These are phyloP conservation scores for Cryptococcus jaspeensis DNA, from an alignment of 1,284 basidiomycete species.

Conservation along the genomic window DNA sequence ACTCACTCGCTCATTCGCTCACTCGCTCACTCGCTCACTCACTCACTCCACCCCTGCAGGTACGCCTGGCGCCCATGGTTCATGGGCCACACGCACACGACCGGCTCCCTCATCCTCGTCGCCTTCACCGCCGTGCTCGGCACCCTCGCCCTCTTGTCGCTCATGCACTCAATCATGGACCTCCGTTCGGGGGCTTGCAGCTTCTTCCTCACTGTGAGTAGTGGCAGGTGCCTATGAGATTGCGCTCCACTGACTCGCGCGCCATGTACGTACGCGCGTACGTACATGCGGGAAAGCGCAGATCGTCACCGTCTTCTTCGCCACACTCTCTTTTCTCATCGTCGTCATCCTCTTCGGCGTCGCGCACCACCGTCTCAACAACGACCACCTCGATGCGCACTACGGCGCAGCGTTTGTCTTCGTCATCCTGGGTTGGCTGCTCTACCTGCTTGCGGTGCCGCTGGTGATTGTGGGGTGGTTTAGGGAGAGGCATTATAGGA, in stretches of 20 bases:
- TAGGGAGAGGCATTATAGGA: constrained; percentile 25
- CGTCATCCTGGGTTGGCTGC: constrained; percentile 33
- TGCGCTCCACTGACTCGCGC: too few species aligned
- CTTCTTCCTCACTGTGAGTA: constrained; percentile 36
- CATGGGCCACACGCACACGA: constrained; percentile 21
- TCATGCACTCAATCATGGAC: constrained; percentile 23
- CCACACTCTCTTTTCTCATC: constrained; percentile 36
- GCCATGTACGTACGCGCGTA: too few species aligned
- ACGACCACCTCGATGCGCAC: constrained; percentile 21
- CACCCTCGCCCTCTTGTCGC: constrained; percentile 27
- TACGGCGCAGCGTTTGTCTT: constrained; percentile 35
- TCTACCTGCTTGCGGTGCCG: constrained; percentile 19
- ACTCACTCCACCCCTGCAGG: too few species aligned
- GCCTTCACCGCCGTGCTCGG: constrained; percentile 41
- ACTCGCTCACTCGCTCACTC: too few species aligned
- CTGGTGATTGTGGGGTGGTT: constrained; percentile 34
- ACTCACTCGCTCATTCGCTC: neutral
- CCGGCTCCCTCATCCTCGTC: constrained; percentile 39
- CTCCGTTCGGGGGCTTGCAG: constrained; percentile 21
- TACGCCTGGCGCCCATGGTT: constrained; percentile 31
- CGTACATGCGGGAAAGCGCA: too few species aligned
- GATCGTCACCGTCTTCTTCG: constrained; percentile 31
- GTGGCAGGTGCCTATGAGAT: too few species aligned
- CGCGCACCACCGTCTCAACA: constrained; percentile 32
- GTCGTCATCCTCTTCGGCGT: constrained; percentile 33